Evolutionary conservation across 352 stramenopile species (phyloP).

Genomic region (Globisporangium paroecandrum): DNA sequence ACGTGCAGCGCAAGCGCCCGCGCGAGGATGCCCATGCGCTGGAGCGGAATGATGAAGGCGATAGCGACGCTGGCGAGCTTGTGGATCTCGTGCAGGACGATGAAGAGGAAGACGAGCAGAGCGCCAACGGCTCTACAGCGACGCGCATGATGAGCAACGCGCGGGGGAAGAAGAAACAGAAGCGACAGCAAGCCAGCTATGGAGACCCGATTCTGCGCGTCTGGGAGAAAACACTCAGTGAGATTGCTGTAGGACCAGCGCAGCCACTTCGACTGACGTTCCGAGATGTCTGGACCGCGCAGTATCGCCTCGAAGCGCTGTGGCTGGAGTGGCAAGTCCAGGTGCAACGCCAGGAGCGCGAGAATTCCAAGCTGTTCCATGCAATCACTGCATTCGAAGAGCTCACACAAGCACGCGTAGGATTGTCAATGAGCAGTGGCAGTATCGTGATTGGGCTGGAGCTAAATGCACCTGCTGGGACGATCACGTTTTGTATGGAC

Average conservation of each 20-base stretch:
- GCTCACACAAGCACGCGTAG: neutral
- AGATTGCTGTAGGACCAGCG: neutral
- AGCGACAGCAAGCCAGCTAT: neutral
- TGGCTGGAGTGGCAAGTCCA: slow-evolving; percentile 7
- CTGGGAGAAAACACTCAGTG: neutral
- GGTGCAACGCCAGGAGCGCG: neutral
- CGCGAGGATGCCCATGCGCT: slow-evolving; percentile 5
- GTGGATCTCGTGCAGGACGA: neutral
- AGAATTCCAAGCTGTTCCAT: neutral
- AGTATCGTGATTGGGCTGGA: slow-evolving; percentile 2
- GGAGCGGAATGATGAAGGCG: neutral
- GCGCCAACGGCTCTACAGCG: neutral
- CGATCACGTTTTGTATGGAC: neutral
- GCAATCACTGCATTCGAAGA: slow-evolving; percentile 1
- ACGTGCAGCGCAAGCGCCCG: slow-evolving; percentile 25
- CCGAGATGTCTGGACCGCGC: slow-evolving; percentile 6
- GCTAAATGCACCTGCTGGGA: neutral
- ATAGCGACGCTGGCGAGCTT: neutral
- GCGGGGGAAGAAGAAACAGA: slow-evolving; percentile 7
- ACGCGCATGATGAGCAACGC: neutral
- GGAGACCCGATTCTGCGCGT: slow-evolving; percentile 9
- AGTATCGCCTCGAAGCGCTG: slow-evolving; percentile 13
- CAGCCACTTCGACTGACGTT: slow-evolving; percentile 15
- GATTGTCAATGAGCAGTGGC: too few relatives aligned
- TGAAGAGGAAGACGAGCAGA: neutral